These are phyloP conservation scores for Babesia ovata DNA, from an alignment of 169 alveolate species.

Conservation along the genomic window DNA sequence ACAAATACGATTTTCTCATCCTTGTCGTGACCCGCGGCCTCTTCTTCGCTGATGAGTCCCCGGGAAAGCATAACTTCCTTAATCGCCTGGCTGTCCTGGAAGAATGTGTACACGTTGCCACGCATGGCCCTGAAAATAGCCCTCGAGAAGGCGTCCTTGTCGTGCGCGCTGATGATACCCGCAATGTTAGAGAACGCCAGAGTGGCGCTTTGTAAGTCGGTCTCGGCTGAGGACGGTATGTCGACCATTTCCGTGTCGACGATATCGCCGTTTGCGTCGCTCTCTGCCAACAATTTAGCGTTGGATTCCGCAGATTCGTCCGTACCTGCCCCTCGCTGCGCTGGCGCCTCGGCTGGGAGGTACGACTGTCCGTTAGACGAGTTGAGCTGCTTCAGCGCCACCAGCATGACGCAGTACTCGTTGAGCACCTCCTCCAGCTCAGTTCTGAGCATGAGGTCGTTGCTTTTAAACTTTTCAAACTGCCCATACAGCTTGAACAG, in stretches of 20 bases:
- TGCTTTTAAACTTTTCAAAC: conserved; percentile 85
- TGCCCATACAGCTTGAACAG: conserved; percentile 86
- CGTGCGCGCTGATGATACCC: conserved; percentile 91
- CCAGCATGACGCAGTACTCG: conserved; percentile 80
- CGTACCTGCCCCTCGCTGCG: conserved; percentile 22
- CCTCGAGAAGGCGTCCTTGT: conserved; percentile 90
- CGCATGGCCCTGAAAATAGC: conserved; percentile 94
- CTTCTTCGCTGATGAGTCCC: conserved; percentile 58
- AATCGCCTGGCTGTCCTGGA: conserved; percentile 84
- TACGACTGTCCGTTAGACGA: conserved; percentile 24
- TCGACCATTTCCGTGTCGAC: conserved; percentile 62
- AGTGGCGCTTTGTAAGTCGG: conserved; percentile 35
- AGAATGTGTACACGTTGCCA: conserved; percentile 93
- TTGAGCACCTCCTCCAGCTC: conserved; percentile 85
- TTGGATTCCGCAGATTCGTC: conserved; percentile 69
- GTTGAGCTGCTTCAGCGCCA: conserved; percentile 75
- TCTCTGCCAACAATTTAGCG: conserved; percentile 61
- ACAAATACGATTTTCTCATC: conserved; percentile 88
- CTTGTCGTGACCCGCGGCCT: conserved; percentile 39
- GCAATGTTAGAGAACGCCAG: conserved; percentile 85
- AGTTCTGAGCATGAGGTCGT: conserved; percentile 76
- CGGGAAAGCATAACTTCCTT: conserved; percentile 66
- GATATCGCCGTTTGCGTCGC: conserved; percentile 60
- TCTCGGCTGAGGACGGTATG: conserved; percentile 7
- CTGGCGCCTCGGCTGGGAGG: conserved; percentile 33